phyloP scores from a whole-genome alignment of 2,329 filamentous ascomycete species.

The Fusarium coffeatum region DNA sequence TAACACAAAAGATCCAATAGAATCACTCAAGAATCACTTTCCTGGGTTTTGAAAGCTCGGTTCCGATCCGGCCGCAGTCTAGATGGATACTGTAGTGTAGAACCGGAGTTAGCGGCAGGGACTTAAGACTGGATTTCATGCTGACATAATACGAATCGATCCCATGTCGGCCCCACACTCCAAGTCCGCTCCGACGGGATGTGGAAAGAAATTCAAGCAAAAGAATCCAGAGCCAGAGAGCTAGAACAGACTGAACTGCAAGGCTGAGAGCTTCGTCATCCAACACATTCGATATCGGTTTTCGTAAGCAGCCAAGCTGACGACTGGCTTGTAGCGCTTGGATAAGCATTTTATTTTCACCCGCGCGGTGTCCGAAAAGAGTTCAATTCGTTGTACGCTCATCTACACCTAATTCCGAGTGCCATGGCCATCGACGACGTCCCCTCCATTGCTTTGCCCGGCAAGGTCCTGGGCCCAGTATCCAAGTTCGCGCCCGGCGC shows the following conservation, averaged over 20 bases:
- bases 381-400: constrained; percentile 11
- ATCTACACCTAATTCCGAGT: constrained; percentile 17
- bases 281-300: constrained; percentile 4
- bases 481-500: constrained; percentile 77
- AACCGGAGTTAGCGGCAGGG: constrained; percentile 46
- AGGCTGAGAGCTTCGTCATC: constrained; percentile 35
- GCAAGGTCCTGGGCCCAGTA: constrained; percentile 78
- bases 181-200: constrained; percentile 24
- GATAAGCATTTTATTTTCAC: constrained; percentile 11
- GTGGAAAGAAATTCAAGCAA: constrained; percentile 29
- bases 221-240: neutral
- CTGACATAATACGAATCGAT: constrained; percentile 33
- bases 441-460: constrained; percentile 78
- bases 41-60: constrained; percentile 23
- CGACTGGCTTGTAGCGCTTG: constrained; percentile 13
- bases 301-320: constrained; percentile 13
- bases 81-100: neutral
- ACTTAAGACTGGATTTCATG: constrained; percentile 35
- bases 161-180: constrained; percentile 30
- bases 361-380: constrained; percentile 14
- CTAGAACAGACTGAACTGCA: constrained; percentile 7
- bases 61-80: constrained; percentile 36
- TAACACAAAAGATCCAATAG: constrained; percentile 11
- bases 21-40: constrained; percentile 7
- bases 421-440: constrained; percentile 50